A percentile compares a stretch with the other conserved stretches of the same genome.
phyloP scores from a whole-genome alignment of 208 protist genomes.

The Acanthamoeba triangularis region DNA sequence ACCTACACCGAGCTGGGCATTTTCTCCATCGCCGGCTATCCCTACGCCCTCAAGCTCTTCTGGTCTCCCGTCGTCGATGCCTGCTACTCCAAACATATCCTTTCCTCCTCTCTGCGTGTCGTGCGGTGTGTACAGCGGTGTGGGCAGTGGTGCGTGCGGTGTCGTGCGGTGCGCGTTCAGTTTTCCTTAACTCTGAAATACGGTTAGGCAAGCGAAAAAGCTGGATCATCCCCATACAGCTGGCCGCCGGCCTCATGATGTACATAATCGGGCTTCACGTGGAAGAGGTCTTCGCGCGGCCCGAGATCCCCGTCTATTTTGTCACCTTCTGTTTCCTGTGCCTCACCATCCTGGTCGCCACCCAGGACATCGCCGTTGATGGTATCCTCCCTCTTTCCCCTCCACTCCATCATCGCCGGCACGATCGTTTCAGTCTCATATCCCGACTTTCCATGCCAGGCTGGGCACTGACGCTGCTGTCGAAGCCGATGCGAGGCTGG shows the following conservation, averaged over 20 bases:
- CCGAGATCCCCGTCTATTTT: constrained; percentile 44
- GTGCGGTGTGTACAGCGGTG: neutral
- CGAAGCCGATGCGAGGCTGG: constrained; percentile 80
- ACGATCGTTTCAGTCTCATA: too few species aligned
- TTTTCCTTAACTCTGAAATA: constrained; percentile 42
- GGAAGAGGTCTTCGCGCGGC: constrained; percentile 43
- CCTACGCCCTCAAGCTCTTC: constrained; percentile 88
- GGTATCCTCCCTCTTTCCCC: constrained; percentile 60
- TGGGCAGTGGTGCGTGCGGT: neutral
- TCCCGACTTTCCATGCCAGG: too few species aligned
- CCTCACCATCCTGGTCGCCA: constrained; percentile 83
- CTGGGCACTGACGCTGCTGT: constrained; percentile 86
- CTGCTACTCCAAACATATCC: constrained; percentile 75
- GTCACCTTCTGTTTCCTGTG: constrained; percentile 82
- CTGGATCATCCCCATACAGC: constrained; percentile 84
- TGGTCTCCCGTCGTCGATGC: constrained; percentile 87
- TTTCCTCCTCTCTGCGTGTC: constrained; percentile 3
- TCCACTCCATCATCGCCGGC: neutral
- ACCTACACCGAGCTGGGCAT: constrained; percentile 82
- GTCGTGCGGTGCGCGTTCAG: too few species aligned
- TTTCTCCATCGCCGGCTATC: constrained; percentile 84
- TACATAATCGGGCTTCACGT: constrained; percentile 43
- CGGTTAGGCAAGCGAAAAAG: constrained; percentile 82
- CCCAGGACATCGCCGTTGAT: constrained; percentile 89
- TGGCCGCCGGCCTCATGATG: constrained; percentile 65